phyloP scores from a whole-genome alignment of 129 eudicot genomes.

The Centella asiatica region DNA sequence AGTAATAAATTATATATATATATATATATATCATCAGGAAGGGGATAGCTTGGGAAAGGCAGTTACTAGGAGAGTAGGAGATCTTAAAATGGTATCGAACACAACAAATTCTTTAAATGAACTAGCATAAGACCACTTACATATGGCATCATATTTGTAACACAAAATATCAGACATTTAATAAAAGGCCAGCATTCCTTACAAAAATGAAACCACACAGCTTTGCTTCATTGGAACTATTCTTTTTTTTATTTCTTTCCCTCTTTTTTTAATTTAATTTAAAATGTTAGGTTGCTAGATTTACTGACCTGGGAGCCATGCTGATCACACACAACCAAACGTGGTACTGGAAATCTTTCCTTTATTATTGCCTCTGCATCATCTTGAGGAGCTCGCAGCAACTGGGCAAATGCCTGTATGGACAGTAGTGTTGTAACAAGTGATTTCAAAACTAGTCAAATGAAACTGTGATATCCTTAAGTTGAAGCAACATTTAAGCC shows the following conservation, averaged over 20 bases:
- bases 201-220: not conserved
- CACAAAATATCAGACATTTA: too few species aligned
- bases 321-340: conserved; percentile 91
- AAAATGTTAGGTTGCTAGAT: too few species aligned
- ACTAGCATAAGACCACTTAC: too few species aligned
- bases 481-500: not conserved
- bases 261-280: not conserved
- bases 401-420: conserved; percentile 71
- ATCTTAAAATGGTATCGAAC: too few species aligned
- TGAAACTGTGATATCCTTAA: not conserved
- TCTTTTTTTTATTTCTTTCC: too few species aligned
- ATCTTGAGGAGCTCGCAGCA: conserved; percentile 83
- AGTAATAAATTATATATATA: too few species aligned
- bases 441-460: not conserved
- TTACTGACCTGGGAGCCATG: conserved; percentile 88
- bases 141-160: too few species aligned
- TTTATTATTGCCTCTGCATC: conserved; percentile 76
- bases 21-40: too few species aligned
- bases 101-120: too few species aligned
- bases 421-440: not conserved
- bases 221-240: not conserved
- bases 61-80: too few species aligned
- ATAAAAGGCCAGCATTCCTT: too few species aligned
- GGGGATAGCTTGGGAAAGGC: too few species aligned
- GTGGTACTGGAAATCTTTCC: conserved; percentile 95